Evolutionary conservation across 306 rosid species (phyloP).

Genomic region (Aeschynomene evenia): DNA sequence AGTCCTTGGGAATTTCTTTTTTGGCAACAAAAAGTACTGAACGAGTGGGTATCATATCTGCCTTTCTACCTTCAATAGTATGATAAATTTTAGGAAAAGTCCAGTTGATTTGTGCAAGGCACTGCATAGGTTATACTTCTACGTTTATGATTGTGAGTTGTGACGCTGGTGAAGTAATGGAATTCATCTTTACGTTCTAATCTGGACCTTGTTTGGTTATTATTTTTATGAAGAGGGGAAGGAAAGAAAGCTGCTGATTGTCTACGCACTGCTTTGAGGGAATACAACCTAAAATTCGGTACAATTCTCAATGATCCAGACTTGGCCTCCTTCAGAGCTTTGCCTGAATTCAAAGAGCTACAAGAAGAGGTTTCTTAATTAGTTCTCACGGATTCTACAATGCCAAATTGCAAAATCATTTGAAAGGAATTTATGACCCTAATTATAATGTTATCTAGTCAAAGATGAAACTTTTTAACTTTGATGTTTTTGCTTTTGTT

Average conservation of each 20-base stretch:
- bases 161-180: background rate
- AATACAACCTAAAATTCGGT: conserved; percentile 85
- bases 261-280: conserved; percentile 84
- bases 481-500: conserved; percentile 5
- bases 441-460: too few species aligned
- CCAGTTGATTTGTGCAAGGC: background rate
- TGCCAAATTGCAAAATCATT: conserved; percentile 7
- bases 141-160: background rate
- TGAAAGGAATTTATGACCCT: conserved; percentile 15
- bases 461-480: too few species aligned
- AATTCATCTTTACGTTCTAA: conserved; percentile 7
- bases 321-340: conserved; percentile 92
- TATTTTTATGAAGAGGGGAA: conserved; percentile 79
- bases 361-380: conserved; percentile 78
- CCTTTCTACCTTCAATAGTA: conserved; percentile 3
- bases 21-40: conserved; percentile 2
- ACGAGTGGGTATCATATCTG: background rate
- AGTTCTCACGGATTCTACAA: conserved; percentile 20
- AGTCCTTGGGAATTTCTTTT: background rate
- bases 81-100: background rate
- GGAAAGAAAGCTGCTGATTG: conserved; percentile 91
- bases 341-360: conserved; percentile 91
- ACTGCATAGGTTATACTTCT: conserved; percentile 6
- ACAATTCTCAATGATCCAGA: conserved; percentile 97
- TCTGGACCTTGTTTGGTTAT: conserved; percentile 34